Base-by-base conservation (phyloP, 225 moss, liverwort and hornwort species). In the Physcomitrellopsis africana region DNA sequence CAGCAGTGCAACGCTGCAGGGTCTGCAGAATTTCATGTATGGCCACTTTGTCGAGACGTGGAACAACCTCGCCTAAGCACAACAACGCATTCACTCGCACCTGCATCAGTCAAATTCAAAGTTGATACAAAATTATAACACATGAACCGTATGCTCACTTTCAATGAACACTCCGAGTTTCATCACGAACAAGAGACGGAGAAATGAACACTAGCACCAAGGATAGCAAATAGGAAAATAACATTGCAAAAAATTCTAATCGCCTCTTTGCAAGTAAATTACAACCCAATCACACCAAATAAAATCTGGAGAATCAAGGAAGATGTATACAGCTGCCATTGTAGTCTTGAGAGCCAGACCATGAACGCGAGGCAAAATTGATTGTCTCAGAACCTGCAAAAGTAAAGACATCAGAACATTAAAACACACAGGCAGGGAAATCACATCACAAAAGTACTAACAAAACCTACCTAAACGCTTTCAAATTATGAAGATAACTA, bases 11-110 rank as follows among this genome's bases (percentile, higher is more conserved):
- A 55, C 93, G 92, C 76, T 96, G 89, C 67, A 96, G 69, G 27
- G 96, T 96, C 62, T 89, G 88, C 27, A 96, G 72, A 27, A 96
- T 91, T 49, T 96, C 96, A 51, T 86, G 76, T 17, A 92, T 88
- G 32, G 92, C 94, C 65, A 66, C 65, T 80, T 91, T 94, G 88
- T 96, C 96, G 7, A 96, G 87, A 14, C 94, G 91, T 76, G 91
- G 94, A n/a, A 96, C 94, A 43, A 96, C 92, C 71, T 96, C 96
- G 60, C 96, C 96, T 13, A 96, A 82, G 76, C 96, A 96, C 58
- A 96, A 52, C 52, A 96, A 83, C 51, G 96, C 96, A 89, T 96
- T 96, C 65, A 96, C 96, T 51, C 96, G 89, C 78, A 96, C 96
- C 96, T 96, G 94, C 75, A 85, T 60, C 73, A 62, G 67, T 63